Conservation (phyloP, 305 asterid genomes). For the Andrographis paniculata region DNA sequence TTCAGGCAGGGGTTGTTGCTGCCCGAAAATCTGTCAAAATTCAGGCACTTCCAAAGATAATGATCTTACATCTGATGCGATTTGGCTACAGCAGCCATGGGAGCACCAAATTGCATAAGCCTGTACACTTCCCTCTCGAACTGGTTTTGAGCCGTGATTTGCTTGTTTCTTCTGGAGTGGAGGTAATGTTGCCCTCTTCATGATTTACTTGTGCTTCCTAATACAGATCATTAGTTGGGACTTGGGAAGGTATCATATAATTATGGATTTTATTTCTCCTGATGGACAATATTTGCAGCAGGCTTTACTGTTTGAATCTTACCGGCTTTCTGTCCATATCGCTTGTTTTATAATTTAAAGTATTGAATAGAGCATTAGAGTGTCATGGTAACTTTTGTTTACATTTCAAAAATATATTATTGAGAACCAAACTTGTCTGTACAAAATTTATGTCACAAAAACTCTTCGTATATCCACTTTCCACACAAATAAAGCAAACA, state of each 20-base stretch:
- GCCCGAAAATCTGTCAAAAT: constrained; percentile 69
- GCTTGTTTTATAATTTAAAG: too few relatives aligned
- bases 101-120: constrained; percentile 77
- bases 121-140: constrained; percentile 68
- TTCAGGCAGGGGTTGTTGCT: constrained; percentile 65
- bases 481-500: too few relatives aligned
- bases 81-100: constrained; percentile 65
- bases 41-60: constrained; percentile 67
- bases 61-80: constrained; percentile 85
- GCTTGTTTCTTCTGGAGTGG: constrained; percentile 53
- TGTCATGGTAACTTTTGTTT: too few relatives aligned
- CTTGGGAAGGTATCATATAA: background rate
- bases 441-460: too few relatives aligned
- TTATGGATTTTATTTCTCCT: background rate
- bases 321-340: too few relatives aligned
- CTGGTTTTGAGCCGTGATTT: constrained; percentile 69
- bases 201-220: constrained; percentile 11
- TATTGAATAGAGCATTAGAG: too few relatives aligned
- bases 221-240: background rate
- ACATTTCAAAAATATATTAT: too few relatives aligned
- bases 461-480: too few relatives aligned
- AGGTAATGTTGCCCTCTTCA: constrained; percentile 39
- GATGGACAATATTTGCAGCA: constrained; percentile 2
- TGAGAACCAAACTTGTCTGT: too few relatives aligned
- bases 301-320: background rate